Conservation (phyloP, 331 rosid species). For the Cydonia oblonga region DNA sequence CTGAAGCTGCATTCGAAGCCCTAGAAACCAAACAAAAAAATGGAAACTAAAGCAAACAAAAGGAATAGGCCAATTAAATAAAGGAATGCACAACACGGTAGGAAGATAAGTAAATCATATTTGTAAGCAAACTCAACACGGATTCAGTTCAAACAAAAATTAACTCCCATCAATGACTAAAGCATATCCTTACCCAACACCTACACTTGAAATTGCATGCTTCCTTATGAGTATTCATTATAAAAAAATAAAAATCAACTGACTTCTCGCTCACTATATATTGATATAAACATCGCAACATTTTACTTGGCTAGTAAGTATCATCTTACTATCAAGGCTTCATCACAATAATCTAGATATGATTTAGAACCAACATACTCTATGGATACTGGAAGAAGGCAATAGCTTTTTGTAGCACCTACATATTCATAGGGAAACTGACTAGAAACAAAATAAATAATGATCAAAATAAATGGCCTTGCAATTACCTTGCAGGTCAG, state of each 20-base stretch:
- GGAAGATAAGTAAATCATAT: neutral
- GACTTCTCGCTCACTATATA: neutral
- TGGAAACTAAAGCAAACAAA: neutral
- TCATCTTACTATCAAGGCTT: neutral
- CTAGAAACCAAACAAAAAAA: slow-evolving; percentile 19
- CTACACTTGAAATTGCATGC: neutral
- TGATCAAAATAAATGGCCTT: slow-evolving; percentile 8
- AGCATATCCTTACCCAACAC: neutral
- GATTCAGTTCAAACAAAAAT: neutral
- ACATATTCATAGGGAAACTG: neutral
- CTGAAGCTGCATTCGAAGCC: slow-evolving; percentile 91
- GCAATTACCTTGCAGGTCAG: slow-evolving; percentile 73
- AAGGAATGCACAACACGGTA: neutral
- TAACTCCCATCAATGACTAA: neutral
- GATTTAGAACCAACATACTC: neutral
- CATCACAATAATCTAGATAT: neutral
- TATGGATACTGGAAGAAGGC: neutral
- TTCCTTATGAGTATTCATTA: neutral
- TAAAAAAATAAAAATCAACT: neutral
- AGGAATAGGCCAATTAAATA: neutral
- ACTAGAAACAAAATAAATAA: neutral
- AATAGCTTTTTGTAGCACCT: neutral
- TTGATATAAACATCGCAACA: no score
- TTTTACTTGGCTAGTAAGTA: neutral
- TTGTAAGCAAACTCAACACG: neutral